Evolutionary conservation across 1,139 yeast species (phyloP).

Genomic region (Debaryomyces sp.): DNA sequence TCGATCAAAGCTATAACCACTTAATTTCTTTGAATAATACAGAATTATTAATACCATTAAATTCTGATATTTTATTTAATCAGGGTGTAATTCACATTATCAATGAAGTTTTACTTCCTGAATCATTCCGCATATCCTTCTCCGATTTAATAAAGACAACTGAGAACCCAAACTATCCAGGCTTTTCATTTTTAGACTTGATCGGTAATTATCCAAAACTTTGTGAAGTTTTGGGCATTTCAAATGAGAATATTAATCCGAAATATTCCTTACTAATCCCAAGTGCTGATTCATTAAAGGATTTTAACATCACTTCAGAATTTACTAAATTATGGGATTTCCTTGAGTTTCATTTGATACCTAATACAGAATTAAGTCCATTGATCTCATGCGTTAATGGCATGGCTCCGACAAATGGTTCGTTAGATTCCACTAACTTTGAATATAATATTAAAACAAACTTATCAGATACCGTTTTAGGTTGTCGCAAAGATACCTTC

Average conservation of each 20-base stretch:
- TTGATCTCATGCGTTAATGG: slow-evolving; percentile 35
- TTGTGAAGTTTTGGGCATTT: slow-evolving; percentile 21
- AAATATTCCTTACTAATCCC: slow-evolving; percentile 80
- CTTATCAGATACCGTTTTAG: slow-evolving; percentile 40
- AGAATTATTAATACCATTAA: slow-evolving; percentile 35
- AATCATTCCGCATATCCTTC: slow-evolving; percentile 54
- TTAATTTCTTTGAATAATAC: slow-evolving; percentile 32
- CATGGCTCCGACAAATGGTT: neutral
- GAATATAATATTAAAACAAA: slow-evolving; percentile 25
- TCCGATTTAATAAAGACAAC: slow-evolving; percentile 55
- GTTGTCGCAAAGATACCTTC: slow-evolving; percentile 45
- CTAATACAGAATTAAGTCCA: slow-evolving; percentile 45
- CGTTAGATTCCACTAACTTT: neutral
- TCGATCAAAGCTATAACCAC: slow-evolving; percentile 30
- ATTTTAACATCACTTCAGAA: slow-evolving; percentile 53
- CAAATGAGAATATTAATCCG: slow-evolving; percentile 17
- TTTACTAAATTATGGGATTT: slow-evolving; percentile 53
- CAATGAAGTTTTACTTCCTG: slow-evolving; percentile 59
- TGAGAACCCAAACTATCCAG: slow-evolving; percentile 44
- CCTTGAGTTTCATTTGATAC: slow-evolving; percentile 70
- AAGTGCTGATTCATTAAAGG: slow-evolving; percentile 55
- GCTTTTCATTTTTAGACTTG: slow-evolving; percentile 49
- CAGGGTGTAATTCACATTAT: slow-evolving; percentile 87
- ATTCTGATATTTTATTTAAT: slow-evolving; percentile 72
- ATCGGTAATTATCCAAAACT: slow-evolving; percentile 40